Evolutionary conservation across 2,329 filamentous ascomycete species (phyloP).

Genomic region (Pseudocercospora ulei): DNA sequence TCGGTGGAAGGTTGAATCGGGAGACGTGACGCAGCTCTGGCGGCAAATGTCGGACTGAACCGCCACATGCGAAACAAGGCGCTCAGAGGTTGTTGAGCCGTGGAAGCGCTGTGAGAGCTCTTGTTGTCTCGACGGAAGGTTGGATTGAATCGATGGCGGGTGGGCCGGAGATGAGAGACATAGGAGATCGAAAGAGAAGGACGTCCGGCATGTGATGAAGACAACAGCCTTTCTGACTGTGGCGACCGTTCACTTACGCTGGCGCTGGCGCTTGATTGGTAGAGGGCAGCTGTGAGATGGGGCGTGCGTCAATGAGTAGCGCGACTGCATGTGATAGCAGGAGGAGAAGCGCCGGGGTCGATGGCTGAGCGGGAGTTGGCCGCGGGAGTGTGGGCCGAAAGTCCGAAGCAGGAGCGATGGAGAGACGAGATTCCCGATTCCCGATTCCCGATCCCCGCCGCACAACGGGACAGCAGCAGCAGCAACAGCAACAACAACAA

Average conservation of each 20-base stretch:
- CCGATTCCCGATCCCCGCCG: too few relatives aligned
- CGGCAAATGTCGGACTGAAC: too few relatives aligned
- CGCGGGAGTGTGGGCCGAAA: not conserved
- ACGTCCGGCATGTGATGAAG: not conserved
- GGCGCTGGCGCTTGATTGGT: too few relatives aligned
- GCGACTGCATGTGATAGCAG: slow-evolving; percentile 5
- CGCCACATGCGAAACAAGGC: not conserved
- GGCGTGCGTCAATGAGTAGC: not conserved
- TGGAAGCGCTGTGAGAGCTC: not conserved
- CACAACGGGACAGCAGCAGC: too few relatives aligned
- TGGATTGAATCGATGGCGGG: slow-evolving; percentile 1
- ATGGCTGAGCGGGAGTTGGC: not conserved
- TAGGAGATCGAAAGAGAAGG: not conserved
- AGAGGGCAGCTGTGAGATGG: not conserved
- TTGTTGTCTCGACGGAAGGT: slow-evolving; percentile 1
- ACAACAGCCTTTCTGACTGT: slow-evolving; percentile 4
- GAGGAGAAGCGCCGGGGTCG: not conserved
- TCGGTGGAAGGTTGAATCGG: not conserved
- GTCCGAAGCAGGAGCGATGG: slow-evolving; percentile 43
- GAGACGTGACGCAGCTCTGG: too few relatives aligned
- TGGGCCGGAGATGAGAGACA: not conserved
- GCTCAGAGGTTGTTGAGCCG: too few relatives aligned
- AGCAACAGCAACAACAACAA: slow-evolving; percentile 4
- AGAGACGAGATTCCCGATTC: slow-evolving; percentile 37
- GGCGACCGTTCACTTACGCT: slow-evolving; percentile 7